phyloP scores from a whole-genome alignment of 345 rosid species.

The Murraya koenigii region DNA sequence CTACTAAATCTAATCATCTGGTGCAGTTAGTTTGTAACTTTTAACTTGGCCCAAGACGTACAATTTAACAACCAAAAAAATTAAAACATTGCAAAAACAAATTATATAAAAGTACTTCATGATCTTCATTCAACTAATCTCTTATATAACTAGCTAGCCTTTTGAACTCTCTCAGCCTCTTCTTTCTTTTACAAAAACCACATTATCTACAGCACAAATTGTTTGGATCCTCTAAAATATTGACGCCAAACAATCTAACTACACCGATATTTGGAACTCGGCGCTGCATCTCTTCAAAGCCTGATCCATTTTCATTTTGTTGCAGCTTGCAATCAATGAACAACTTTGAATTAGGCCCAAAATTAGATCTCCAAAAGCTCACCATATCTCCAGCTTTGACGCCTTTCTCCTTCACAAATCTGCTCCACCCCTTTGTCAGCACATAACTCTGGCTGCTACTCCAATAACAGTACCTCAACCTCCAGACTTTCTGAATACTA shows the following conservation, averaged over 20 bases:
- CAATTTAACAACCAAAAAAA: not conserved
- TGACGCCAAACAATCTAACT: conserved; percentile 17
- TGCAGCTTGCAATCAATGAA: conserved; percentile 29
- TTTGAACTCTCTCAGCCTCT: not conserved
- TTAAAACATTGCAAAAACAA: not conserved
- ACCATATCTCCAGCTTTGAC: conserved; percentile 53
- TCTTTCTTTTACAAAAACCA: not conserved
- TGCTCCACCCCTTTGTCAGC: conserved; percentile 63
- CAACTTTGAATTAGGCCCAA: conserved; percentile 30
- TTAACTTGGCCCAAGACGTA: not conserved
- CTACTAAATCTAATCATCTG: not conserved
- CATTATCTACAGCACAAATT: not conserved
- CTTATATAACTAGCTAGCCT: not conserved
- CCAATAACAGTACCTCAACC: conserved; percentile 62
- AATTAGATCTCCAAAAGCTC: conserved; percentile 34
- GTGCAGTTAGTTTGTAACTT: not conserved
- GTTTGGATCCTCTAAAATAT: conserved; percentile 10
- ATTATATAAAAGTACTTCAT: not conserved
- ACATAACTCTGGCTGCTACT: conserved; percentile 68
- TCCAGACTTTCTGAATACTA: conserved; percentile 39
- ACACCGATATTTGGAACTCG: not conserved
- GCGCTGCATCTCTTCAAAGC: not conserved
- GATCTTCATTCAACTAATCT: not conserved
- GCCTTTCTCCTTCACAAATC: conserved; percentile 53
- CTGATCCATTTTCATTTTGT: not conserved